phyloP scores from a whole-genome alignment of 306 rosid genomes.

The Medicago lupulina region DNA sequence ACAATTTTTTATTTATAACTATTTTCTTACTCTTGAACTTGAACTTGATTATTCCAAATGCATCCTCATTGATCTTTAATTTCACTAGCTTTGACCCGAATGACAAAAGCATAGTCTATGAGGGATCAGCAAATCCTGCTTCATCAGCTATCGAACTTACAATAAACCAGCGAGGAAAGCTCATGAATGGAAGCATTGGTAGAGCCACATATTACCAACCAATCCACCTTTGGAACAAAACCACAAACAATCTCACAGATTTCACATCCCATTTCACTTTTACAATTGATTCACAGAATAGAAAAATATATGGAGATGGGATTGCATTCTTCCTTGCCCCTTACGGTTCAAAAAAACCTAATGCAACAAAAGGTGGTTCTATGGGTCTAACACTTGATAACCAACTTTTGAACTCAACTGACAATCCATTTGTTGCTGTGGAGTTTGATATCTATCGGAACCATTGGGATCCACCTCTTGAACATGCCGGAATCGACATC shows the following conservation, averaged over 20 bases:
- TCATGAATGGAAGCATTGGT: conserved; percentile 2
- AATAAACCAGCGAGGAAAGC: not conserved
- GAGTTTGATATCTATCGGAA: conserved; percentile 55
- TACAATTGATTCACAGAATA: conserved; percentile 34
- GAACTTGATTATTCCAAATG: conserved; percentile 31
- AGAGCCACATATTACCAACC: conserved; percentile 43
- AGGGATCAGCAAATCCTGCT: not conserved
- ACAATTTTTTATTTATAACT: not conserved
- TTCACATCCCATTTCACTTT: conserved; percentile 56
- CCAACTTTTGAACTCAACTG: not conserved
- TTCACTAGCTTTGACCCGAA: conserved; percentile 28
- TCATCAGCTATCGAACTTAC: conserved; percentile 35
- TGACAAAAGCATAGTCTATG: not conserved
- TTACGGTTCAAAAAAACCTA: conserved; percentile 3
- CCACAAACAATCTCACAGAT: conserved; percentile 43
- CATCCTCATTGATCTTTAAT: conserved; percentile 36
- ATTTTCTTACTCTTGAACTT: conserved; percentile 30
- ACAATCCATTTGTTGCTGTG: conserved; percentile 50
- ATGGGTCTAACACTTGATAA: conserved; percentile 42
- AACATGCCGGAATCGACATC: conserved; percentile 58
- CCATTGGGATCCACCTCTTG: conserved; percentile 10
- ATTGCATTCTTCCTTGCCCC: conserved; percentile 57
- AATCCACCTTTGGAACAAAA: conserved; percentile 53
- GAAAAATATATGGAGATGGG: conserved; percentile 33
- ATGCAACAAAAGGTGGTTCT: conserved; percentile 28